Percentiles rank a stretch among this genome's conserved stretches.
Conservation (phyloP, 805 yeast genomes). For the Cyberlindnera samutprakarnensis region DNA sequence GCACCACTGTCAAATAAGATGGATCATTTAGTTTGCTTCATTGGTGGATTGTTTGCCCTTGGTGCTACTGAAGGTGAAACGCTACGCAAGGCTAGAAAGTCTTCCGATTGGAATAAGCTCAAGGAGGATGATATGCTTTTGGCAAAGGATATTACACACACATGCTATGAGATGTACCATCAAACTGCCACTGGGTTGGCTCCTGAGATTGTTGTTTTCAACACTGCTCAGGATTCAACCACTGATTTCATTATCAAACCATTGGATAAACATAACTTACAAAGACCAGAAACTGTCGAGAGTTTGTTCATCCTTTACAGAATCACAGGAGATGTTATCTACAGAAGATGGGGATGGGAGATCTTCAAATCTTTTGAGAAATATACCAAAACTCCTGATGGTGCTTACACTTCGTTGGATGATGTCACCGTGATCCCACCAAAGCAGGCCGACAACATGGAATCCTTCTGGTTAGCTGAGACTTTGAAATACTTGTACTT, state of each 20-base stretch:
- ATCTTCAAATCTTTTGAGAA: conserved; percentile 66
- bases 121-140: conserved; percentile 58
- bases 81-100: conserved; percentile 44
- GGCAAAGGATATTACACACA: conserved; percentile 66
- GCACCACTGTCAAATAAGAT: conserved; percentile 60
- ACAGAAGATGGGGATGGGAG: conserved; percentile 86
- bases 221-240: conserved; percentile 36
- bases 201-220: conserved; percentile 87
- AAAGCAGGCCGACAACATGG: conserved; percentile 60
- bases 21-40: conserved; percentile 91
- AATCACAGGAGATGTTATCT: conserved; percentile 71
- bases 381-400: conserved; percentile 43
- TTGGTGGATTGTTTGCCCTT: conserved; percentile 80
- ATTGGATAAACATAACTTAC: conserved; percentile 74
- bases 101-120: conserved; percentile 47
- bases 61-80: conserved; percentile 81
- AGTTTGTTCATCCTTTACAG: conserved; percentile 74
- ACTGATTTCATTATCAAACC: conserved; percentile 65
- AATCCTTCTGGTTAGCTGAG: conserved; percentile 91
- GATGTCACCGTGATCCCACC: conserved; percentile 59
- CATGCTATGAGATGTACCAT: conserved; percentile 84
- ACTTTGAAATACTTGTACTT: conserved; percentile 81
- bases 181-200: conserved; percentile 67
- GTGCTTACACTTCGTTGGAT: conserved; percentile 54
- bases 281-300: conserved; percentile 92